These are phyloP conservation scores for Rostrohypoxylon terebratum DNA, from an alignment of 495 filamentous ascomycete genomes.

Conservation along the genomic window DNA sequence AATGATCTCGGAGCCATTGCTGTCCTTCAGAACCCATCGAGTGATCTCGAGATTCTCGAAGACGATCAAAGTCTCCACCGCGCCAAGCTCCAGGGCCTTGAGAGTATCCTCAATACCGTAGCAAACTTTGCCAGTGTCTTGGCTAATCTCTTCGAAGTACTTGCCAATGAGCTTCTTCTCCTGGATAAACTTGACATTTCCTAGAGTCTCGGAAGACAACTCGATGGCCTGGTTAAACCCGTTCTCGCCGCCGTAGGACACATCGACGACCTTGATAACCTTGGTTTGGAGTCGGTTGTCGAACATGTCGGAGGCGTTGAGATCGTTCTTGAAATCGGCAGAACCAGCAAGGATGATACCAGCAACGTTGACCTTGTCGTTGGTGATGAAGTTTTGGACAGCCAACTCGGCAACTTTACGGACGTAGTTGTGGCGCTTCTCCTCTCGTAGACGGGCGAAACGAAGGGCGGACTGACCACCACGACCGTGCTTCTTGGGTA, in stretches of 20 bases:
- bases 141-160: constrained; percentile 98
- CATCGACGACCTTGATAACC: constrained; percentile 99
- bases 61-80: constrained; percentile 94
- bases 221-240: constrained; percentile 99
- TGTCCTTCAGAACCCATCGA: constrained; percentile 87
- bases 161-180: constrained; percentile 99
- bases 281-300: constrained; percentile 89
- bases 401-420: constrained; percentile 97
- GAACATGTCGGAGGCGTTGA: constrained; percentile 98
- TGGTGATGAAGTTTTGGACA: constrained; percentile 97
- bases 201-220: constrained; percentile 91
- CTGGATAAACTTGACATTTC: constrained; percentile 99
- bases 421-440: constrained; percentile 99
- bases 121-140: constrained; percentile 94
- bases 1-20: constrained; percentile 74
- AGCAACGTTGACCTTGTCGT: constrained; percentile 96
- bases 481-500: constrained; percentile 99
- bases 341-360: constrained; percentile 95
- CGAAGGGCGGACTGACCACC: constrained; percentile 98
- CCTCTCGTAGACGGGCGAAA: constrained; percentile 99
- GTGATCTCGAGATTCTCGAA: constrained; percentile 96
- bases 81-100: constrained; percentile 96
- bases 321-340: constrained; percentile 99
- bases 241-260: constrained; percentile 98
- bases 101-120: constrained; percentile 98